These are phyloP conservation scores for Globisporangium canariense DNA, from an alignment of 352 stramenopile genomes.

Conservation along the genomic window DNA sequence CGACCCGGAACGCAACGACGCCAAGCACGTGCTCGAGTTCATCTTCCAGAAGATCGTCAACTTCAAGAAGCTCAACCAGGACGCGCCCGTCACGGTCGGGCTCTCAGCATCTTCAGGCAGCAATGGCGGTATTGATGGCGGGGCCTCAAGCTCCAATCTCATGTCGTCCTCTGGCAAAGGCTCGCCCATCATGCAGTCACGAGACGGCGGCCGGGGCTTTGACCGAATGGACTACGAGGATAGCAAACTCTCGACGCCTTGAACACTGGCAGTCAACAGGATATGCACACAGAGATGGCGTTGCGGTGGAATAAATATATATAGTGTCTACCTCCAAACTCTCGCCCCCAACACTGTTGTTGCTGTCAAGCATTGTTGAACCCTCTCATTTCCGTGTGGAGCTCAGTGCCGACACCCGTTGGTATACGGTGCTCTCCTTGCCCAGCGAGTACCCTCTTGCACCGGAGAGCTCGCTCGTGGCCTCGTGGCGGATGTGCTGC, in stretches of 20 bases:
- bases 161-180: constrained; percentile 23
- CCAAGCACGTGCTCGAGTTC: constrained; percentile 91
- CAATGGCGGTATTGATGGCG: constrained; percentile 18
- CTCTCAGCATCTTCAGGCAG: neutral
- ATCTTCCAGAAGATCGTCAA: constrained; percentile 92
- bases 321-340: constrained; percentile 14
- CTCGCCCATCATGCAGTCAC: constrained; percentile 16
- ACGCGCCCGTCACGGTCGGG: constrained; percentile 22
- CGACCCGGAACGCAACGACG: constrained; percentile 65
- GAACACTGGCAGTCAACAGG: neutral
- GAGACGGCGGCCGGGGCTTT: constrained; percentile 5
- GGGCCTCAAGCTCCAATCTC: constrained; percentile 11
- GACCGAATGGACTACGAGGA: constrained; percentile 47
- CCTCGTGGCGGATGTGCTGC: constrained; percentile 60
- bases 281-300: neutral
- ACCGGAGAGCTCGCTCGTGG: constrained; percentile 38
- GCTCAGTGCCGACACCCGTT: constrained; percentile 25
- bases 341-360: neutral
- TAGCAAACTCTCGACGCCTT: constrained; percentile 49
- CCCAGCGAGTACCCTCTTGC: constrained; percentile 55
- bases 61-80: constrained; percentile 92
- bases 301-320: constrained; percentile 5
- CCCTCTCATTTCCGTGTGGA: constrained; percentile 11
- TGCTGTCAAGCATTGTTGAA: neutral
- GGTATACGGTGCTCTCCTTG: constrained; percentile 60